These are phyloP conservation scores for Grosmannia serpens DNA, from an alignment of 2,329 filamentous ascomycete genomes.

Conservation along the genomic window DNA sequence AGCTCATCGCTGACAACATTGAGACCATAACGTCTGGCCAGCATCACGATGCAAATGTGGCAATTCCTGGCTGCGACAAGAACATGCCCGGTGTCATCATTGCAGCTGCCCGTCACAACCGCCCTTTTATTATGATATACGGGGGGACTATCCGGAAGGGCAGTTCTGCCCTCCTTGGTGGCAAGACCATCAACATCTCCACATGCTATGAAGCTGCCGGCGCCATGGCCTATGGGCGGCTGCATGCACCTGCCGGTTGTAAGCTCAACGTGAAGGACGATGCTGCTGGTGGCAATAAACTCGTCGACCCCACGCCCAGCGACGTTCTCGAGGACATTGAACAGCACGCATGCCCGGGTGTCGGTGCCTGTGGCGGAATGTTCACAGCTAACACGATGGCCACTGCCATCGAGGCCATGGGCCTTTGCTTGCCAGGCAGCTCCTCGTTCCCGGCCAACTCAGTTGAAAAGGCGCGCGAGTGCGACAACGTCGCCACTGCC, in stretches of 20 bases:
- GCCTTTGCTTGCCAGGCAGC: conserved; percentile 69
- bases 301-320: conserved; percentile 49
- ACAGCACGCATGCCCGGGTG: conserved; percentile 62
- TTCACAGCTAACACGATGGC: conserved; percentile 94
- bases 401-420: conserved; percentile 81
- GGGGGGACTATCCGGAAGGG: conserved; percentile 84
- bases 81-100: conserved; percentile 94
- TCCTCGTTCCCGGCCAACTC: conserved; percentile 72
- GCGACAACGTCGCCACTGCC: conserved; percentile 65
- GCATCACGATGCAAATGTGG: conserved; percentile 85
- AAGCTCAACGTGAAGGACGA: background rate
- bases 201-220: conserved; percentile 83
- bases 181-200: conserved; percentile 74
- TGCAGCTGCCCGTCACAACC: conserved; percentile 82
- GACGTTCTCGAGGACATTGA: conserved; percentile 81
- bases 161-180: conserved; percentile 63
- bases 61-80: conserved; percentile 91
- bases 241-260: conserved; percentile 48
- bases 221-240: conserved; percentile 64
- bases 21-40: conserved; percentile 89
- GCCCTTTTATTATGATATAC: conserved; percentile 91
- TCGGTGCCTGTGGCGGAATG: conserved; percentile 69
- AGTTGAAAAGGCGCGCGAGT: conserved; percentile 78
- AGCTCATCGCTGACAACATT: conserved; percentile 89
- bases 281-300: conserved; percentile 29